Conservation (phyloP, 2,329 filamentous ascomycete species). For the Colletotrichum sp. region DNA sequence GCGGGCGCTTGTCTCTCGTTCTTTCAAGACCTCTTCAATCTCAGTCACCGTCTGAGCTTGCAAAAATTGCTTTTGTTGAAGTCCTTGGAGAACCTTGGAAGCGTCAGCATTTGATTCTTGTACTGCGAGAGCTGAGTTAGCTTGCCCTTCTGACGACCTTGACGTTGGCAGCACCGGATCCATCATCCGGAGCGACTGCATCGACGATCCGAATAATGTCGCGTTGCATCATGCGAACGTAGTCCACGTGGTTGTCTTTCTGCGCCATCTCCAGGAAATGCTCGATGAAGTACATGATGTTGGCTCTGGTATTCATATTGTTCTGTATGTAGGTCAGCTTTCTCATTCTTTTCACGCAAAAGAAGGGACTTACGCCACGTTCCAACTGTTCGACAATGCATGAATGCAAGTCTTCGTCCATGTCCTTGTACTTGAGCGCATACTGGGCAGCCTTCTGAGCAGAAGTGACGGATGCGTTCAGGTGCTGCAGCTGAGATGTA, state of each 20-base stretch:
- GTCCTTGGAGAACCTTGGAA: constrained; percentile 67
- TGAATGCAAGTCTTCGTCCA: constrained; percentile 96
- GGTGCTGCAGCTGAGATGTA: constrained; percentile 84
- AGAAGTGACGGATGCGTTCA: constrained; percentile 88
- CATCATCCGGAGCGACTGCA: constrained; percentile 85
- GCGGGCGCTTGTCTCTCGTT: constrained; percentile 71
- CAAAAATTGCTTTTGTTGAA: constrained; percentile 75
- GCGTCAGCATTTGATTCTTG: constrained; percentile 1
- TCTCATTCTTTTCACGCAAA: background rate
- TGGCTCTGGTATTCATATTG: constrained; percentile 95
- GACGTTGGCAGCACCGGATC: constrained; percentile 89
- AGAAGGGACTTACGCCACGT: constrained; percentile 62
- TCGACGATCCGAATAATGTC: constrained; percentile 93
- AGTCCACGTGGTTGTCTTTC: constrained; percentile 77
- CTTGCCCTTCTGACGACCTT: constrained; percentile 85
- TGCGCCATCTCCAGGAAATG: constrained; percentile 87
- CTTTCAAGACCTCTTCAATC: constrained; percentile 83
- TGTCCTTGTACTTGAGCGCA: constrained; percentile 90
- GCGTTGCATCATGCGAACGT: constrained; percentile 92
- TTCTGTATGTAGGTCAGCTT: constrained; percentile 57
- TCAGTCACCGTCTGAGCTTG: constrained; percentile 76
- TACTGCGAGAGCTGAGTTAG: background rate
- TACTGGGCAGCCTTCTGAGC: constrained; percentile 93
- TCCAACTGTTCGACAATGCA: constrained; percentile 97
- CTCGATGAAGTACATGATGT: constrained; percentile 99